Conservation (phyloP, 768 basidiomycete species). For the Trametopsis cervina region DNA sequence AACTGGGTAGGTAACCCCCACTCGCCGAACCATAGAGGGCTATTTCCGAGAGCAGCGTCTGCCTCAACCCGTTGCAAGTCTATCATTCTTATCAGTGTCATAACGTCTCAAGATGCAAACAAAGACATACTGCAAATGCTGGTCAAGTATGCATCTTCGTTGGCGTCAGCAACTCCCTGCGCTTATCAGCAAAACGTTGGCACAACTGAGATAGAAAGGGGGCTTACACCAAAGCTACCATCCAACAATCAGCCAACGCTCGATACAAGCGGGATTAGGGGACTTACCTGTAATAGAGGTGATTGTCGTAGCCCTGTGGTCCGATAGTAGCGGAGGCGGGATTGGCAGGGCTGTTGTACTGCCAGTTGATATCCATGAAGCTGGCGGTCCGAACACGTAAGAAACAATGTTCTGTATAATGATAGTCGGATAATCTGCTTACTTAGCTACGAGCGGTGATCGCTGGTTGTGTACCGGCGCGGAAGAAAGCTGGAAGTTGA, state of each 20-base stretch:
- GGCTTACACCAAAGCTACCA: slow-evolving; percentile 49
- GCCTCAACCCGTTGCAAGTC: slow-evolving; percentile 51
- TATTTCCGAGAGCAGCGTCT: slow-evolving; percentile 37
- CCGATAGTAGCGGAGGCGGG: slow-evolving; percentile 64
- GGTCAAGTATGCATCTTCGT: slow-evolving; percentile 55
- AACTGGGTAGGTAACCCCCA: slow-evolving; percentile 64
- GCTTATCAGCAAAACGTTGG: slow-evolving; percentile 3
- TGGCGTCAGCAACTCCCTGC: slow-evolving; percentile 66
- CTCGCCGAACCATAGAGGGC: slow-evolving; percentile 50
- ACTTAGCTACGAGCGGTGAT: slow-evolving; percentile 33
- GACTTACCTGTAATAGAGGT: slow-evolving; percentile 67
- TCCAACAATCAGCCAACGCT: slow-evolving; percentile 6
- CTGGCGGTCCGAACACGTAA: too few relatives aligned
- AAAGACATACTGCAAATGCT: slow-evolving; percentile 59
- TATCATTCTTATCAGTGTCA: slow-evolving; percentile 19
- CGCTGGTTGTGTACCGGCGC: slow-evolving; percentile 14
- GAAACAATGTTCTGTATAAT: neutral
- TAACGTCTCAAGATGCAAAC: neutral
- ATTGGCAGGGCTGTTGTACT: slow-evolving; percentile 60
- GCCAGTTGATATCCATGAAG: slow-evolving; percentile 82
- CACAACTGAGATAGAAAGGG: neutral
- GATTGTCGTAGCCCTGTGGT: slow-evolving; percentile 72
- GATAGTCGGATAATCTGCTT: slow-evolving; percentile 10
- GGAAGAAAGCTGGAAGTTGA: slow-evolving; percentile 18
- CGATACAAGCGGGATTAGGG: neutral